Conservation (phyloP, 2,329 filamentous ascomycete genomes). For the Colletotrichum australisinense region DNA sequence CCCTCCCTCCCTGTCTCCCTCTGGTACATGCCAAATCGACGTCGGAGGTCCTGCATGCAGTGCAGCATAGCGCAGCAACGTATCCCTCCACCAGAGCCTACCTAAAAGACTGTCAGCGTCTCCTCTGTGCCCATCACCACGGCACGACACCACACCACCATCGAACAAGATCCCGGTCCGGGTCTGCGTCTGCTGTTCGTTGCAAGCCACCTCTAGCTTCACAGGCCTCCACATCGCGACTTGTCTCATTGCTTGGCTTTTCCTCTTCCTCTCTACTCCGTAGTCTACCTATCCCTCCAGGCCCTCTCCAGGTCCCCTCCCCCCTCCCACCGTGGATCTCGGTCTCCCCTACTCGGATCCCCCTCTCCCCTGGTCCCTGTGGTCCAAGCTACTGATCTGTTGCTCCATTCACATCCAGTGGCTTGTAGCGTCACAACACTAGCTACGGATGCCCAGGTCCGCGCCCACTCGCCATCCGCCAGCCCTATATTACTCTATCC, state of each 20-base stretch:
- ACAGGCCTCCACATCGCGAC: slow-evolving; percentile 23
- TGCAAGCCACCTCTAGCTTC: slow-evolving; percentile 13
- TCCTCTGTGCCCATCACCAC: slow-evolving; percentile 19
- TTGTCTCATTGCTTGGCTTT: slow-evolving; percentile 26
- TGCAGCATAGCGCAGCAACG: slow-evolving; percentile 18
- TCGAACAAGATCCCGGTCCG: slow-evolving; percentile 29
- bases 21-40: slow-evolving; percentile 9
- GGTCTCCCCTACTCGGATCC: slow-evolving; percentile 18
- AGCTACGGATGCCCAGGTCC: slow-evolving; percentile 26
- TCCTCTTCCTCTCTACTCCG: neutral
- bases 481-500: slow-evolving; percentile 34
- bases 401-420: slow-evolving; percentile 11
- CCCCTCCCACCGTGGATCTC: slow-evolving; percentile 12
- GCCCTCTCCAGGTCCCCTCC: neutral
- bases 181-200: slow-evolving; percentile 21
- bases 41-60: slow-evolving; percentile 26
- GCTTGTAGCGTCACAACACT: slow-evolving; percentile 9
- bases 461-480: slow-evolving; percentile 22
- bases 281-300: neutral
- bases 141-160: slow-evolving; percentile 26
- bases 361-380: slow-evolving; percentile 29
- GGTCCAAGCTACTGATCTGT: slow-evolving; percentile 24
- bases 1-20: neutral
- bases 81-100: slow-evolving; percentile 10
- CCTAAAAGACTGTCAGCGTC: slow-evolving; percentile 16